Base-by-base conservation (phyloP, 2,329 filamentous ascomycete genomes). In the Aspergillus puulaauensis region DNA sequence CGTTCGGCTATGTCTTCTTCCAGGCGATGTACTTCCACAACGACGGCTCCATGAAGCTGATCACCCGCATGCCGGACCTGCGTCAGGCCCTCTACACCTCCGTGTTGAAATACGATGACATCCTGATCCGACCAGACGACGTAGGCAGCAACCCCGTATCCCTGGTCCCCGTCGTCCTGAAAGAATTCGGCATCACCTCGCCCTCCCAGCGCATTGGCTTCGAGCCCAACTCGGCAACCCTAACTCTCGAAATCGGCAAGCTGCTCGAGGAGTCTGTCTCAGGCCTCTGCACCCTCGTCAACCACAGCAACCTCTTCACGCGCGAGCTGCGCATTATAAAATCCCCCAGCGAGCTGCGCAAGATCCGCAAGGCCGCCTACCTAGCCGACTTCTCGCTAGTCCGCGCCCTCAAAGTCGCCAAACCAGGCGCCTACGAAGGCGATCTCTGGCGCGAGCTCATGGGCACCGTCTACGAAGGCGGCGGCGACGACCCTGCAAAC, bases 1-100 rank as follows among this genome's bases (percentile, higher is more conserved):
- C 70, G 23, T 72, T 72, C 49, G 70, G 70, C 11, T 73, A 72
- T 60, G 70, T 73, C 58, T 73, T 73, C 62, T 73, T 73, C 58
- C 70, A 73, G 58, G 69, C 70, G 48, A 71, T 73, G 69, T 73
- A 73, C 62, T 71, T 73, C 61, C 70, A 73, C 63, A 65, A 48
- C 24, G 70, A 73, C 44, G 70, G 70, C 9, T 64, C 61, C 15
- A 70, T 73, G 68, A 54, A 61, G 2, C 55, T 73, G 39, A 72
- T 73, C 55, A 73, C 70, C 19, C 58, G 61, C 9, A 61, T 61
- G 15, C 62, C 61, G 1, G 70, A 73, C 52, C 64, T 73, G 1
- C 66, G 70, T 12, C 70, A 73, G 61, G 70, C 70, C 14, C 65
- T 73, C 6, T 73, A 70, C 61, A 73, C 70, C 17, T 73, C 70